Conservation (phyloP, 345 rosid genomes). For the Corchorus capsularis region DNA sequence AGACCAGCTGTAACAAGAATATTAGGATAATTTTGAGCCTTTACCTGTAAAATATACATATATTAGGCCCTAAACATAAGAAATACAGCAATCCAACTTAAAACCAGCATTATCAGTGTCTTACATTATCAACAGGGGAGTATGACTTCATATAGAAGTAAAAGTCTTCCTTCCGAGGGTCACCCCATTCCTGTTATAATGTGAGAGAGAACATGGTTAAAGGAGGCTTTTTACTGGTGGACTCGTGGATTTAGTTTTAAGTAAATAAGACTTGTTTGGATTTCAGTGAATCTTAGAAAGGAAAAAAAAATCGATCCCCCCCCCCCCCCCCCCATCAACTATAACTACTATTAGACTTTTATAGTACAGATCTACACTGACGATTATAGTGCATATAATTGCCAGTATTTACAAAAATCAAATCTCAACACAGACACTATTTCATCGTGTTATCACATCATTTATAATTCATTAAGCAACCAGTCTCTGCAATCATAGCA, state of each 20-base stretch:
- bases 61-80: conserved; percentile 13
- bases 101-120: conserved; percentile 6
- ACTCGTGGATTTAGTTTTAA: not conserved
- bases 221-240: not conserved
- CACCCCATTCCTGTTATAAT: conserved; percentile 94
- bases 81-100: not conserved
- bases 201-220: not conserved
- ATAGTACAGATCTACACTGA: not conserved
- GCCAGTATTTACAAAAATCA: conserved; percentile 1
- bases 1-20: conserved; percentile 88
- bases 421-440: not conserved
- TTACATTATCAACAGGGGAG: conserved; percentile 92
- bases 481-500: not conserved
- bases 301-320: not conserved
- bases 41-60: conserved; percentile 51
- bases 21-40: conserved; percentile 73
- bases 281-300: not conserved
- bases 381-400: not conserved
- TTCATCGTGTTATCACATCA: not conserved
- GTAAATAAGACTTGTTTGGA: not conserved
- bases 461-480: not conserved
- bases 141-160: conserved; percentile 91
- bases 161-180: conserved; percentile 86
- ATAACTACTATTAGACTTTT: not conserved
- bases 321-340: not conserved